Conservation (phyloP, 208 protist genomes). For the Crithidia sp. region DNA sequence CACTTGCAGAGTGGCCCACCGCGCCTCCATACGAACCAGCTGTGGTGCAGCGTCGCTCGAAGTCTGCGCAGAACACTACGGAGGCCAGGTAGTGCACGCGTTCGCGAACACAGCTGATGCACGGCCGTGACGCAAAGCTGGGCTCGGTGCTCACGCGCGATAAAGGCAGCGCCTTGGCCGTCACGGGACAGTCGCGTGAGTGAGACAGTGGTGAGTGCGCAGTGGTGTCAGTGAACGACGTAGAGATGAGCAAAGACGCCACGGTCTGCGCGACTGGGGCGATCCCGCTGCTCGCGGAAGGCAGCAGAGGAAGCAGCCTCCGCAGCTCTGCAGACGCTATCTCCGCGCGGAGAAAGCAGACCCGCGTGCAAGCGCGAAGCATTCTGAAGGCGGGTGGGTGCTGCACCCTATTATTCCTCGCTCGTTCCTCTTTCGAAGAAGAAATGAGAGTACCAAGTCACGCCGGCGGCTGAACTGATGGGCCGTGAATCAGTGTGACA, state of each 20-base stretch:
- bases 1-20: neutral
- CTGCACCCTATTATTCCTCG: no score
- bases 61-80: constrained; percentile 65
- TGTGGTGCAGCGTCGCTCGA: constrained; percentile 46
- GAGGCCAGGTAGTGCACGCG: constrained; percentile 77
- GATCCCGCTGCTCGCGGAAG: neutral
- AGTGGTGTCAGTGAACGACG: constrained; percentile 27
- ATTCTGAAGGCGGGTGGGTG: neutral
- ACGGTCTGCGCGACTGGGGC: constrained; percentile 14
- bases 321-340: constrained; percentile 28
- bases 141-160: constrained; percentile 42
- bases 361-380: constrained; percentile 13
- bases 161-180: constrained; percentile 46
- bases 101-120: constrained; percentile 51
- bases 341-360: constrained; percentile 17
- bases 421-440: neutral
- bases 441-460: neutral
- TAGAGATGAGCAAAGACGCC: constrained; percentile 49
- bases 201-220: constrained; percentile 20
- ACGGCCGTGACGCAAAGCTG: constrained; percentile 59
- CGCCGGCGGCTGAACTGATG: neutral
- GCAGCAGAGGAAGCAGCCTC: constrained; percentile 33
- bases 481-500: neutral
- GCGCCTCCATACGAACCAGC: no score
- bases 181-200: constrained; percentile 64